These are phyloP conservation scores for Aspergillus sp. DNA, from an alignment of 2,329 filamentous ascomycete genomes.

Conservation along the genomic window DNA sequence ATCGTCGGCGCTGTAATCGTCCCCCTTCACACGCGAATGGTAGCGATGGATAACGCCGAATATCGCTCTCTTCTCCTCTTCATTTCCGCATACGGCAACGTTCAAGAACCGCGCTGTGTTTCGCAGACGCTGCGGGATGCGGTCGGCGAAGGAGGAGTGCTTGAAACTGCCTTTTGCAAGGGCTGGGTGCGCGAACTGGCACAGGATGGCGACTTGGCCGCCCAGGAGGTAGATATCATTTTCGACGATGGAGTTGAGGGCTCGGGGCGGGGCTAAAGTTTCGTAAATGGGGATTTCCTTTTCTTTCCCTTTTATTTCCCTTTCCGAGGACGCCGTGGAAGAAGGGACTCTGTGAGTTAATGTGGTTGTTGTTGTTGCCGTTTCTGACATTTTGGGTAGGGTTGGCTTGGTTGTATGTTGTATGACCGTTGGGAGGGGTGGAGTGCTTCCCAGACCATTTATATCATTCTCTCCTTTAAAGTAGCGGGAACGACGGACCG, in stretches of 20 bases:
- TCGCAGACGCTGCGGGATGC: constrained; percentile 25
- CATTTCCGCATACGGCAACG: constrained; percentile 24
- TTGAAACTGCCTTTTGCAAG: constrained; percentile 26
- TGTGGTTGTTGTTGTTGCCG: not conserved
- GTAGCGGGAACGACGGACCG: too few species aligned
- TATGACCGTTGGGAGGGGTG: too few species aligned
- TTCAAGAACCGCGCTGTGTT: constrained; percentile 28
- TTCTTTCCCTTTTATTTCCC: not conserved
- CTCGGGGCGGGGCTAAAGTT: constrained; percentile 5
- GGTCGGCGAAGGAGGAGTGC: constrained; percentile 26
- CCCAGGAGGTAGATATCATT: constrained; percentile 14
- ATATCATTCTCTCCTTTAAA: too few species aligned
- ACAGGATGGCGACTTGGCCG: constrained; percentile 23
- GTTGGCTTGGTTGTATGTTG: too few species aligned
- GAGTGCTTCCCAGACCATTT: too few species aligned
- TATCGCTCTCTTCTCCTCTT: constrained; percentile 26
- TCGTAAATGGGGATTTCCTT: constrained; percentile 3
- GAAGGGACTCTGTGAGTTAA: too few species aligned
- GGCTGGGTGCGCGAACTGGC: constrained; percentile 28
- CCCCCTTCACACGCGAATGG: constrained; percentile 24
- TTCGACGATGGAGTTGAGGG: constrained; percentile 3
- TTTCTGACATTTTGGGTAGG: not conserved
- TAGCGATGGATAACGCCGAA: constrained; percentile 26
- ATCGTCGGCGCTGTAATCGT: constrained; percentile 28
- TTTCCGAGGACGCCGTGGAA: rapidly evolving